Evolutionary conservation across 1,284 basidiomycete genomes (phyloP), one percentile per base, ranked within the genome.

Genomic region (Austroboletus rostrupii): DNA sequence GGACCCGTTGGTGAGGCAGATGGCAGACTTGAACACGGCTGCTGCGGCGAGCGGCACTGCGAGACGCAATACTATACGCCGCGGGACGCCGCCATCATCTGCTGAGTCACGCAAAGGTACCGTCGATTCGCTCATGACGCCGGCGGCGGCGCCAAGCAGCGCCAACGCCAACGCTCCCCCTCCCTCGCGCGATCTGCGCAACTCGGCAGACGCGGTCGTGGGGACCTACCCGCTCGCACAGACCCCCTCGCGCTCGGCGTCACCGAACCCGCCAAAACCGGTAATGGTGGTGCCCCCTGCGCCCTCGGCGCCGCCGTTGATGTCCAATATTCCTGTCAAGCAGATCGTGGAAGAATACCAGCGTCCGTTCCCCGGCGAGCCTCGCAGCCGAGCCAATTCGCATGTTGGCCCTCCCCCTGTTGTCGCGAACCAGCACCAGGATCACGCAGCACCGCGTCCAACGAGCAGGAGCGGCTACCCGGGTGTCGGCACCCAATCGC

Each of bases 291-390:
- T 81, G 28, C 90, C 66, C 1, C 63, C 71, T 1, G 73, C 78
- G 37, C 67, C 61, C 4, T 59, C 60, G 11, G 41, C 62, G 6
- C 56, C 63, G 0, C 56, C 75, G 0, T 55, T 73, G 3, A 66
- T 73, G 3, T 76, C 85, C 10, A 74, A 81, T 48, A 64, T 76
- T 8, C 75, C 81, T 0, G 77, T 81, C 6, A 87, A 90, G 58
- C 80, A 86, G n/a, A 85, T 94, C 2, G 67, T 94, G 10, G 75
- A 74, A 5, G 78, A 84, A 55, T 97, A 97, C 61, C 80, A 85
- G 16, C 92, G 94, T 61, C 83, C 87, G 0, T 81, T 97, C 67
- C 94, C 93, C 2, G 92, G 91, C 3, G 94, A 97, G 71, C 57
- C 69, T 23, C 62, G 73, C 41, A 81, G 78, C 55, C 66, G 72